phyloP scores from a whole-genome alignment of 768 basidiomycete genomes.

The Rhodotorula diobovata region DNA sequence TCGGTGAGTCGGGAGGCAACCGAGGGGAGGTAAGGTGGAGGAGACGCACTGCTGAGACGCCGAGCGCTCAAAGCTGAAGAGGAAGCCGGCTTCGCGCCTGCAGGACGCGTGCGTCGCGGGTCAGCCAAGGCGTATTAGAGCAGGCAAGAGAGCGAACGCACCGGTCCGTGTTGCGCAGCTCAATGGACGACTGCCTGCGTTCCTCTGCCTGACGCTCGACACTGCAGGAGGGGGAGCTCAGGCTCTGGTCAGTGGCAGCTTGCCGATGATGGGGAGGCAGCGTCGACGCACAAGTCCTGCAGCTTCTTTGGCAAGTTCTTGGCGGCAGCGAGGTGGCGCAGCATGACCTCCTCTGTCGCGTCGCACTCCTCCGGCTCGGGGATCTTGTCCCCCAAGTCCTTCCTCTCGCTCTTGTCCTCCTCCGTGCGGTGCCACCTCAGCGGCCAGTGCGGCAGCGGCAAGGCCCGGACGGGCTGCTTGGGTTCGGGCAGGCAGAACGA shows the following conservation, averaged over 20 bases:
- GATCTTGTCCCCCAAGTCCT: slow-evolving; percentile 6
- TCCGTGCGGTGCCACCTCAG: slow-evolving; percentile 8
- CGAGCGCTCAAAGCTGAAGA: slow-evolving; percentile 8
- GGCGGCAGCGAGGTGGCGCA: slow-evolving; percentile 19
- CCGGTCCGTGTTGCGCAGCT: slow-evolving; percentile 39
- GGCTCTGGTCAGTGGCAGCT: fast-evolving
- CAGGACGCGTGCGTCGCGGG: background rate
- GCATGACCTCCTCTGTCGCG: slow-evolving; percentile 40
- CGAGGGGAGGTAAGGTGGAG: background rate
- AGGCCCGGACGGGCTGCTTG: slow-evolving; percentile 28
- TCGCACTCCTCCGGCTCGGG: slow-evolving; percentile 37
- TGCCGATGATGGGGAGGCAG: background rate
- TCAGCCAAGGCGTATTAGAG: background rate
- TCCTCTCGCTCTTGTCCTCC: slow-evolving; percentile 1
- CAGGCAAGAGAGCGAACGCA: background rate
- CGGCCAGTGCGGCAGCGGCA: slow-evolving; percentile 25
- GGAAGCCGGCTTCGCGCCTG: slow-evolving; percentile 11
- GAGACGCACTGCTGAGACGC: slow-evolving; percentile 18
- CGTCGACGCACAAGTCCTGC: slow-evolving; percentile 28
- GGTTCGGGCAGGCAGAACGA: slow-evolving; percentile 43
- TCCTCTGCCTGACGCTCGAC: slow-evolving; percentile 37
- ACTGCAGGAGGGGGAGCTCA: background rate
- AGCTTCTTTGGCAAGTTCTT: slow-evolving; percentile 35
- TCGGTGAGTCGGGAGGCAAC: background rate
- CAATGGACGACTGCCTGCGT: slow-evolving; percentile 40